phyloP scores from a whole-genome alignment of 306 rosid genomes.

The Trichosanthes truncata region DNA sequence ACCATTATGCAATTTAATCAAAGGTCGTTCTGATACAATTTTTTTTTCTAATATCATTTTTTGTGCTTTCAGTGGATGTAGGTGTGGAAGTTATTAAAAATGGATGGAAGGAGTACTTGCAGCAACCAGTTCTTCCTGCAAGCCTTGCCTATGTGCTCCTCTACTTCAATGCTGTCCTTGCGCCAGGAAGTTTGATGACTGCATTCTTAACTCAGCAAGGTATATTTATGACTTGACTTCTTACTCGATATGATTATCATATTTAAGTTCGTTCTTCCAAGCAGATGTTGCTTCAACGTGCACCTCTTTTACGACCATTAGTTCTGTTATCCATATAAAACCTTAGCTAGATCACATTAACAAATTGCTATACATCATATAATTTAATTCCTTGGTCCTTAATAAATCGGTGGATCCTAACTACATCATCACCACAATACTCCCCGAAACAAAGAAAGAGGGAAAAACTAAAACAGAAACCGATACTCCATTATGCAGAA shows the following conservation, averaged over 20 bases:
- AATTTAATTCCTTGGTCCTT: not conserved
- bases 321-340: not conserved
- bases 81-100: constrained; percentile 74
- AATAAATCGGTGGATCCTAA: not conserved
- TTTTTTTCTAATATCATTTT: constrained; percentile 18
- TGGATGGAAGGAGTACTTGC: constrained; percentile 88
- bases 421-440: not conserved
- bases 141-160: constrained; percentile 87
- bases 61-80: constrained; percentile 40
- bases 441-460: no score
- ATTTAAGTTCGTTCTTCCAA: not conserved
- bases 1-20: constrained; percentile 1
- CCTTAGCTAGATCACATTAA: not conserved
- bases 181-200: constrained; percentile 97
- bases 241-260: not conserved
- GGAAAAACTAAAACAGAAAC: not conserved
- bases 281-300: not conserved
- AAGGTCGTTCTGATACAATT: not conserved
- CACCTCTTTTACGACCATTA: not conserved
- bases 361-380: not conserved
- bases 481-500: not conserved
- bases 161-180: constrained; percentile 75
- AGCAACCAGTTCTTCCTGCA: constrained; percentile 94
- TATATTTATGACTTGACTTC: constrained; percentile 12
- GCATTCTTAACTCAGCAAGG: constrained; percentile 86